Evolutionary conservation across 2,329 filamentous ascomycete genomes (phyloP).

Genomic region (Fusarium irregulare): DNA sequence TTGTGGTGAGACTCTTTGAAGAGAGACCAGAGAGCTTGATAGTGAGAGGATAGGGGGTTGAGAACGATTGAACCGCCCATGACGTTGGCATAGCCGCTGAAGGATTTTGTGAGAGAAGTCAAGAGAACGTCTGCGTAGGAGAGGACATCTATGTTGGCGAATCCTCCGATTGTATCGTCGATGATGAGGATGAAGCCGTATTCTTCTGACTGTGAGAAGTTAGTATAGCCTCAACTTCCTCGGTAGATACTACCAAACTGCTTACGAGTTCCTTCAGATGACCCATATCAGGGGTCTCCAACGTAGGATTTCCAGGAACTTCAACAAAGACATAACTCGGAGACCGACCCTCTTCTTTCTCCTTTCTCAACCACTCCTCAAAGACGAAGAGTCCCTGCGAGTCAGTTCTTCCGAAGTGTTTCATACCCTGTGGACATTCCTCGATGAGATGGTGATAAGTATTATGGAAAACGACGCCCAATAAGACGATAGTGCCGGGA

Average conservation of each 20-base stretch:
- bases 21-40: slow-evolving; percentile 51
- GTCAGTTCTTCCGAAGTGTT: slow-evolving; percentile 61
- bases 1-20: slow-evolving; percentile 52
- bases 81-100: slow-evolving; percentile 66
- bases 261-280: slow-evolving; percentile 55
- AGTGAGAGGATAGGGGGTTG: slow-evolving; percentile 58
- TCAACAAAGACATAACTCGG: slow-evolving; percentile 63
- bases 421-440: slow-evolving; percentile 56
- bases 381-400: slow-evolving; percentile 56
- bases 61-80: slow-evolving; percentile 64
- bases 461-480: slow-evolving; percentile 65
- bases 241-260: slow-evolving; percentile 7
- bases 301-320: slow-evolving; percentile 53
- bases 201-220: slow-evolving; percentile 51
- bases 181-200: slow-evolving; percentile 59
- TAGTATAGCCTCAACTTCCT: background rate
- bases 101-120: slow-evolving; percentile 68
- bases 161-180: slow-evolving; percentile 62
- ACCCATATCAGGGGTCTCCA: slow-evolving; percentile 49
- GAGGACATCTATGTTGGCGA: slow-evolving; percentile 63
- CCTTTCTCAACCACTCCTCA: slow-evolving; percentile 57
- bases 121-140: slow-evolving; percentile 61
- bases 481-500: slow-evolving; percentile 53
- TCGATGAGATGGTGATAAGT: slow-evolving; percentile 61
- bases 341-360: slow-evolving; percentile 52